Evolutionary conservation across 2,329 filamentous ascomycete genomes (phyloP).

Genomic region (Penicillium sp.): DNA sequence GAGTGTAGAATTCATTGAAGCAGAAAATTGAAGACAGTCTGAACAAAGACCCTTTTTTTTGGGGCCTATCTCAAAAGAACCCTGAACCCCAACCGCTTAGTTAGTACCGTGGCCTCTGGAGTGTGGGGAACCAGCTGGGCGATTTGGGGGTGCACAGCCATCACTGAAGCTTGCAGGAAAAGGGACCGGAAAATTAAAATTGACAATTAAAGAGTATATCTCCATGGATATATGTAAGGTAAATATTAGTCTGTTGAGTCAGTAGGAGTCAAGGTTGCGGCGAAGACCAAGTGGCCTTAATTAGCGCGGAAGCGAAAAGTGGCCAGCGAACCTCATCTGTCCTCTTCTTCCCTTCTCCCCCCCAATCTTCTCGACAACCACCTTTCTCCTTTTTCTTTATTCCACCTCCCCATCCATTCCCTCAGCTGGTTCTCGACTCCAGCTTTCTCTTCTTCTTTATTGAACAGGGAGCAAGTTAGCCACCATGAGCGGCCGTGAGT

Average conservation of each 20-base stretch:
- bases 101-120: conserved; percentile 14
- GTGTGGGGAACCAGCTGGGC: conserved; percentile 10
- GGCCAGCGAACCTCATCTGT: conserved; percentile 36
- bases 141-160: neutral
- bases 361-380: conserved; percentile 25
- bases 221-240: neutral
- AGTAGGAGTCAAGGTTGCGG: conserved; percentile 15
- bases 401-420: conserved; percentile 30
- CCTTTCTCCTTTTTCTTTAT: conserved; percentile 27
- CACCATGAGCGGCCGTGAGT: conserved; percentile 64
- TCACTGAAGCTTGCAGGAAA: neutral
- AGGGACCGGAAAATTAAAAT: neutral
- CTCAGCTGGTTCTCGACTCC: conserved; percentile 37
- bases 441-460: conserved; percentile 33
- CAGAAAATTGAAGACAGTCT: neutral
- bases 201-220: neutral
- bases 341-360: conserved; percentile 27
- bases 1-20: neutral
- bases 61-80: neutral
- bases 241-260: conserved; percentile 14
- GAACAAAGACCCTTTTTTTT: neutral
- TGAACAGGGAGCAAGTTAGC: conserved; percentile 41
- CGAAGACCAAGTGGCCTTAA: conserved; percentile 44
- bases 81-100: neutral
- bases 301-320: conserved; percentile 42